Evolutionary conservation across 2,329 filamentous ascomycete genomes (phyloP).

Genomic region (Phoma herbarum): DNA sequence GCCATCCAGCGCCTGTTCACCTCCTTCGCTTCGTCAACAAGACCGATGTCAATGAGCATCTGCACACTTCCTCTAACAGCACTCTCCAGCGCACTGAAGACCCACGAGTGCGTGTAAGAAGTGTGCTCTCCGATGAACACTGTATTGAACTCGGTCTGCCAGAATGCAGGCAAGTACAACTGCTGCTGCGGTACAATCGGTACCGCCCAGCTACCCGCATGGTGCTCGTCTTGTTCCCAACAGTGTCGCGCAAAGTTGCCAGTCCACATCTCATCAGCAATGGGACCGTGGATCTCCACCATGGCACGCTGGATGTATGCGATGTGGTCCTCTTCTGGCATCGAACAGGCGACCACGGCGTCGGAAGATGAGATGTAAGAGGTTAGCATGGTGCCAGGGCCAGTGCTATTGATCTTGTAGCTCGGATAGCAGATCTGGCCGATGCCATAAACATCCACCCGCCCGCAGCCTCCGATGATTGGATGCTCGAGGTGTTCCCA

Average conservation of each 20-base stretch:
- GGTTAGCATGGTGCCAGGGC: slow-evolving; percentile 66
- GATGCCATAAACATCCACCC: slow-evolving; percentile 66
- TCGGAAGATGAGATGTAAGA: slow-evolving; percentile 60
- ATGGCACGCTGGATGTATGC: slow-evolving; percentile 69
- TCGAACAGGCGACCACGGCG: slow-evolving; percentile 54
- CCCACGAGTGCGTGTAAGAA: slow-evolving; percentile 73
- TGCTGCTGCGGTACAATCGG: slow-evolving; percentile 70
- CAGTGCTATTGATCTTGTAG: slow-evolving; percentile 67
- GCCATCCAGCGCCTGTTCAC: slow-evolving; percentile 71
- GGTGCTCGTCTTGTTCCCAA: slow-evolving; percentile 68
- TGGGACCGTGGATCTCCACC: slow-evolving; percentile 67
- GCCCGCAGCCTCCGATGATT: slow-evolving; percentile 69
- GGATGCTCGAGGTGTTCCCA: slow-evolving; percentile 61
- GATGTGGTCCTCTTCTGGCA: slow-evolving; percentile 67
- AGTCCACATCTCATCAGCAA: slow-evolving; percentile 67
- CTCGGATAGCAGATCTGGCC: slow-evolving; percentile 70
- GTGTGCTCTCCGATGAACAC: slow-evolving; percentile 72
- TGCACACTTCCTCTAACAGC: slow-evolving; percentile 69
- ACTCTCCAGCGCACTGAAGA: slow-evolving; percentile 69
- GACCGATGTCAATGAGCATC: slow-evolving; percentile 66
- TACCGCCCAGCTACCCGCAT: slow-evolving; percentile 67
- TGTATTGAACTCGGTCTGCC: slow-evolving; percentile 70
- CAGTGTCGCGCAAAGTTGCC: slow-evolving; percentile 69
- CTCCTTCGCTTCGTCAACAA: slow-evolving; percentile 73
- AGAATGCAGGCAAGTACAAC: slow-evolving; percentile 73